A percentile compares a stretch with the other conserved stretches of the same genome.
Conservation (phyloP, 2,329 filamentous ascomycete species). For the Alternaria triticina region DNA sequence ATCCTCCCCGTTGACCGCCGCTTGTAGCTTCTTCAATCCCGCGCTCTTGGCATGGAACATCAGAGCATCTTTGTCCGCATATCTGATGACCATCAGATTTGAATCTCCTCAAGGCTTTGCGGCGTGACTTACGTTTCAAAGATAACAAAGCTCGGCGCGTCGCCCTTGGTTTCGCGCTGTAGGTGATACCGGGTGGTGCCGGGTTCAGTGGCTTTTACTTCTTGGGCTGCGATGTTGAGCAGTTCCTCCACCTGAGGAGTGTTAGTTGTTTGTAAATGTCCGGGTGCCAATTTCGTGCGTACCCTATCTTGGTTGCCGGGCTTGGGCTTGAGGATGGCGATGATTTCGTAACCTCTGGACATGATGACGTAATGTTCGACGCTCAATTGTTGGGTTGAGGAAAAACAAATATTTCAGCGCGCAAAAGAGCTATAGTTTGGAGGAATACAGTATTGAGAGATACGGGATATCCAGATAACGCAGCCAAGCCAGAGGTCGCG, state of each 20-base stretch:
- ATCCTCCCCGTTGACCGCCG: constrained; percentile 36
- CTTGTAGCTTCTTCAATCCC: constrained; percentile 29
- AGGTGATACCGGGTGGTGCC: constrained; percentile 43
- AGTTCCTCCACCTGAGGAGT: constrained; percentile 38
- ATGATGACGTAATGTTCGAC: constrained; percentile 12
- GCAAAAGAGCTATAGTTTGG: not conserved
- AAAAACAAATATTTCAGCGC: not conserved
- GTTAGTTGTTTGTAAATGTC: not conserved
- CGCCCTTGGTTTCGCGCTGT: constrained; percentile 36
- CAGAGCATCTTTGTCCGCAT: constrained; percentile 38
- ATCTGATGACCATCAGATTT: constrained; percentile 17
- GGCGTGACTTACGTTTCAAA: constrained; percentile 38
- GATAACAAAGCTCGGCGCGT: constrained; percentile 37
- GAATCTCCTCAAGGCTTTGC: too few relatives aligned
- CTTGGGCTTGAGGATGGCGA: constrained; percentile 41
- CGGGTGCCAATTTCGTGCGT: not conserved
- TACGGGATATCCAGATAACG: not conserved
- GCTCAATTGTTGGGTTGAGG: not conserved
- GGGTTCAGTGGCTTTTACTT: constrained; percentile 42
- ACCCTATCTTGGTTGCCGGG: constrained; percentile 42
- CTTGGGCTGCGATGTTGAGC: constrained; percentile 26
- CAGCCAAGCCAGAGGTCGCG: not conserved
- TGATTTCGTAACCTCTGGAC: constrained; percentile 32
- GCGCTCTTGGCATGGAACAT: constrained; percentile 32
- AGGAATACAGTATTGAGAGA: not conserved